Evolutionary conservation across 345 rosid species (phyloP).

Genomic region (Salix brachista): DNA sequence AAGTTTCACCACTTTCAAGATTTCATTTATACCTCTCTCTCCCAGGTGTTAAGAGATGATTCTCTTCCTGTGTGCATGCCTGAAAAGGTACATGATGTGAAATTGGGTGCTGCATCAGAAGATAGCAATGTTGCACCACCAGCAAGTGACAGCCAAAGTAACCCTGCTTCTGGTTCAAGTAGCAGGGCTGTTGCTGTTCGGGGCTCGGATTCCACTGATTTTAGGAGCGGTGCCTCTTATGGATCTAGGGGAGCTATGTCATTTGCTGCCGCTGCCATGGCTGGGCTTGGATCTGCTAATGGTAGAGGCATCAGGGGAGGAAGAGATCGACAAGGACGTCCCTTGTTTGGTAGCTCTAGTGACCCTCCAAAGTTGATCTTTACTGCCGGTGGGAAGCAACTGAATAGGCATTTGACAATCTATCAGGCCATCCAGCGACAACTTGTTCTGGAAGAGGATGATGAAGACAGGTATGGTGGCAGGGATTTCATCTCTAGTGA

Average conservation of each 20-base stretch:
- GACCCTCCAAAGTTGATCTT: conserved; percentile 79
- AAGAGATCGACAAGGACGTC: conserved; percentile 85
- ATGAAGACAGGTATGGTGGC: conserved; percentile 80
- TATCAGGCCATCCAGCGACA: conserved; percentile 98
- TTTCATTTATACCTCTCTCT: conserved; percentile 1
- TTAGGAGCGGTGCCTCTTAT: conserved; percentile 61
- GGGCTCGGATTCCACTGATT: conserved; percentile 70
- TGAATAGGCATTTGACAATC: conserved; percentile 86
- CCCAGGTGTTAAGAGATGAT: conserved; percentile 80
- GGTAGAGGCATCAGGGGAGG: conserved; percentile 93
- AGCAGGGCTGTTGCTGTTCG: conserved; percentile 65
- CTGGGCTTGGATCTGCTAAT: conserved; percentile 89
- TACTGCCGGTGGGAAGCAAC: conserved; percentile 86
- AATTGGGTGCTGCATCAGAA: conserved; percentile 78
- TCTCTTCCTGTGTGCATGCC: conserved; percentile 86
- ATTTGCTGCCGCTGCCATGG: conserved; percentile 98
- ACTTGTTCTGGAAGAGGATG: conserved; percentile 84
- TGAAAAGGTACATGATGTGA: conserved; percentile 94
- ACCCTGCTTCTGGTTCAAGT: conserved; percentile 76
- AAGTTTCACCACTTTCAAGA: neutral
- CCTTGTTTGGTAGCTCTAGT: conserved; percentile 52
- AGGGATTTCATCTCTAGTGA: conserved; percentile 81
- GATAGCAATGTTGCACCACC: conserved; percentile 44
- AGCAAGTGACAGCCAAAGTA: conserved; percentile 51
- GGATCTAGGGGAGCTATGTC: conserved; percentile 94